These are phyloP conservation scores for Ceratocystis smalleyi DNA, from an alignment of 2,329 filamentous ascomycete genomes.

Conservation along the genomic window DNA sequence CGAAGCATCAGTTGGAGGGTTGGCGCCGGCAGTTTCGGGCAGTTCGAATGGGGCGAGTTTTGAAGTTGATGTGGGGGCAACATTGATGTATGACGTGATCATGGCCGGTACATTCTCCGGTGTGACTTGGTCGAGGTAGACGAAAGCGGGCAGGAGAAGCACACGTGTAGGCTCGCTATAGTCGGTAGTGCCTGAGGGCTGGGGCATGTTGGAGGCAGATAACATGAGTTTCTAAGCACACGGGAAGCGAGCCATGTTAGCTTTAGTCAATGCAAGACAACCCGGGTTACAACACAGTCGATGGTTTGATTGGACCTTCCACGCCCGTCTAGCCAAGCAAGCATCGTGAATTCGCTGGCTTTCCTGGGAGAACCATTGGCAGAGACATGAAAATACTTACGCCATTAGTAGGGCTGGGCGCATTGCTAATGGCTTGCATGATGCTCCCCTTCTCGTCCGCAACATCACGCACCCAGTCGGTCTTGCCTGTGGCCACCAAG, in stretches of 20 bases:
- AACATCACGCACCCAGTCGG: slow-evolving; percentile 84
- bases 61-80: slow-evolving; percentile 56
- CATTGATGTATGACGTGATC: slow-evolving; percentile 53
- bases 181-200: slow-evolving; percentile 48
- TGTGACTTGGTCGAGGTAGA: slow-evolving; percentile 67
- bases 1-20: slow-evolving; percentile 23
- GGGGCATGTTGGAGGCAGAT: slow-evolving; percentile 79
- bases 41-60: slow-evolving; percentile 35
- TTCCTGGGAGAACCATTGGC: background rate
- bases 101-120: slow-evolving; percentile 57
- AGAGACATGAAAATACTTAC: slow-evolving; percentile 31
- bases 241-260: background rate
- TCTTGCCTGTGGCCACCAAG: slow-evolving; percentile 86
- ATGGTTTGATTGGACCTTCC: background rate
- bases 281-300: background rate
- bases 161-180: slow-evolving; percentile 60
- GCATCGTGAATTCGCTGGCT: too few relatives aligned
- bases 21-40: slow-evolving; percentile 24
- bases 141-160: slow-evolving; percentile 73
- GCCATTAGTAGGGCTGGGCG: slow-evolving; percentile 48
- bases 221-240: slow-evolving; percentile 59
- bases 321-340: background rate
- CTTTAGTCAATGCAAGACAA: background rate
- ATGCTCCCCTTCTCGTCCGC: slow-evolving; percentile 73
- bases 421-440: slow-evolving; percentile 56